These are phyloP conservation scores for Exophiala lecanii-corni DNA, from an alignment of 2,329 filamentous ascomycete species.

Conservation along the genomic window DNA sequence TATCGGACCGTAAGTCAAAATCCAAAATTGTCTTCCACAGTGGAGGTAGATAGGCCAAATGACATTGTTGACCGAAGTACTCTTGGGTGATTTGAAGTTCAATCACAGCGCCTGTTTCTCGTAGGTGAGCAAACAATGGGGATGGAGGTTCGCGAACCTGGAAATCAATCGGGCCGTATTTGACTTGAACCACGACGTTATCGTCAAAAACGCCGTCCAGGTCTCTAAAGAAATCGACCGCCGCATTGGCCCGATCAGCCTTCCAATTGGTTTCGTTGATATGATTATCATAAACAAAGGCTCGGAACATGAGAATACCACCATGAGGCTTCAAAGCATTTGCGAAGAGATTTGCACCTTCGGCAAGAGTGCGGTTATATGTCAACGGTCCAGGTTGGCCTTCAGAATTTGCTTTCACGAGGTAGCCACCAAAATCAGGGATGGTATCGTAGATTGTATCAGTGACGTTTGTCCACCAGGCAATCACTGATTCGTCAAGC, in stretches of 20 bases:
- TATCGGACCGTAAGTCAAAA: conserved; percentile 61
- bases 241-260: conserved; percentile 64
- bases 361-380: conserved; percentile 64
- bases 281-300: conserved; percentile 63
- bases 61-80: conserved; percentile 66
- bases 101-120: conserved; percentile 49
- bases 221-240: conserved; percentile 61
- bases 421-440: conserved; percentile 64
- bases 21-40: conserved; percentile 65
- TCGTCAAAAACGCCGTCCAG: conserved; percentile 64
- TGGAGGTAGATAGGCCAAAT: conserved; percentile 63
- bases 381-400: conserved; percentile 65
- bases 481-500: conserved; percentile 54
- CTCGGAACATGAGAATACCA: conserved; percentile 65
- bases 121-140: conserved; percentile 56
- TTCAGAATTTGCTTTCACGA: conserved; percentile 69
- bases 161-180: conserved; percentile 71
- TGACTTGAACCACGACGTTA: conserved; percentile 69
- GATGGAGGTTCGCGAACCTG: conserved; percentile 65
- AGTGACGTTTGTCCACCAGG: conserved; percentile 60
- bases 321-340: conserved; percentile 53
- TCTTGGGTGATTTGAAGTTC: conserved; percentile 66
- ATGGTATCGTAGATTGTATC: conserved; percentile 55
- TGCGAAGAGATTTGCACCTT: conserved; percentile 67
- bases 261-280: conserved; percentile 58